Conservation (phyloP, 129 eudicot genomes). For the Glebionis coronaria region DNA sequence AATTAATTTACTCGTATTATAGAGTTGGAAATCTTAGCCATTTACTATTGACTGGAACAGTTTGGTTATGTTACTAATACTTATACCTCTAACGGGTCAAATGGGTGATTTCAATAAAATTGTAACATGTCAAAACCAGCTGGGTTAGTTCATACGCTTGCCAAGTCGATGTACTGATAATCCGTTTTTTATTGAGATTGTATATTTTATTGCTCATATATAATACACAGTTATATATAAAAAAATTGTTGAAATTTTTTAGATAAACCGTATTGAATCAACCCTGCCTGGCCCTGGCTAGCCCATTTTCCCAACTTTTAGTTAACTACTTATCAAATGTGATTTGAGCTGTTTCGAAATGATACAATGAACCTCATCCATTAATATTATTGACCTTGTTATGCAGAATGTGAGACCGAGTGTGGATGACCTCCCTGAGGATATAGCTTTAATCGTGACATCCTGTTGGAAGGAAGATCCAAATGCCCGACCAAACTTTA, state of each 20-base stretch:
- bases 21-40: too few relatives aligned
- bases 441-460: constrained; percentile 70
- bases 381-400: constrained; percentile 11
- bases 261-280: not conserved
- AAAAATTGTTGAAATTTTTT: not conserved
- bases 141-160: not conserved
- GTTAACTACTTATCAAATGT: not conserved
- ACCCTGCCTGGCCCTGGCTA: not conserved
- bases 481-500: constrained; percentile 71
- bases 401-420: constrained; percentile 77
- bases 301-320: not conserved
- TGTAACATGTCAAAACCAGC: not conserved
- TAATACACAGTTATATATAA: not conserved
- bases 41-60: too few relatives aligned
- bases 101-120: not conserved
- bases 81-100: not conserved
- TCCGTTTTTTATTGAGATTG: not conserved
- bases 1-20: too few relatives aligned
- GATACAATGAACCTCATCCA: constrained; percentile 9
- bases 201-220: not conserved
- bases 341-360: not conserved
- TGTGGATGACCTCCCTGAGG: constrained; percentile 75
- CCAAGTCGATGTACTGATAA: not conserved
- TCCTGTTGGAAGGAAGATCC: constrained; percentile 93
- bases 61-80: too few relatives aligned